Conservation (phyloP, 441 rosid species). For the Gossypium davidsonii region DNA sequence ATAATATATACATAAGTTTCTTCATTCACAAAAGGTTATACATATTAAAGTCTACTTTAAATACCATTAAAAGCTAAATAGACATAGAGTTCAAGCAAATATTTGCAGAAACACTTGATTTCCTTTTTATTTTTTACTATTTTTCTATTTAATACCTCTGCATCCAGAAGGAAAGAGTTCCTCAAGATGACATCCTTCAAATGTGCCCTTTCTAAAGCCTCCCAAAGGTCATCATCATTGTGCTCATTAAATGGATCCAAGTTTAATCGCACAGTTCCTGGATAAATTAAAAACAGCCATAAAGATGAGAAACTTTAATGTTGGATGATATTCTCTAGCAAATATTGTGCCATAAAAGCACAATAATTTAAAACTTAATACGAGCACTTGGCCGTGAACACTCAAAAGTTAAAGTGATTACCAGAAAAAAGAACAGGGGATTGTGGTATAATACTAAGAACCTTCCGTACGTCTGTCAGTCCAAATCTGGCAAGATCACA, state of each 20-base stretch:
- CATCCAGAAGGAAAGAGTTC: constrained; percentile 64
- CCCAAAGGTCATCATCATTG: constrained; percentile 90
- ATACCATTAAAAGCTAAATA: neutral
- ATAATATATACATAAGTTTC: neutral
- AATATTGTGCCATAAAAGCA: neutral
- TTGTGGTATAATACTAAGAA: constrained; percentile 83
- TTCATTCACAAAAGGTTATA: neutral
- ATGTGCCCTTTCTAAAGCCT: constrained; percentile 92
- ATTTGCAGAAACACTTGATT: neutral
- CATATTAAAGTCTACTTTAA: neutral
- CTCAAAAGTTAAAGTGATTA: constrained; percentile 12
- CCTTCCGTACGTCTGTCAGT: constrained; percentile 65
- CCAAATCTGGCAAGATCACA: constrained; percentile 67
- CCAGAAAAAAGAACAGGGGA: constrained; percentile 98
- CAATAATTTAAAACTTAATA: neutral
- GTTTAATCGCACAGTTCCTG: constrained; percentile 89
- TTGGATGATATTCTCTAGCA: neutral
- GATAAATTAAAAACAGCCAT: constrained; percentile 14
- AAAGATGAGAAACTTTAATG: constrained; percentile 3
- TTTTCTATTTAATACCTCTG: constrained; percentile 46
- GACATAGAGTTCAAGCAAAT: neutral
- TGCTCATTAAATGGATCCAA: constrained; percentile 91
- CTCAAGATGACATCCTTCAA: constrained; percentile 72
- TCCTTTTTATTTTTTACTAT: neutral
- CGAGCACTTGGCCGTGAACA: neutral